Base-by-base conservation (phyloP, 2,329 filamentous ascomycete species). In the Didymella exigua region DNA sequence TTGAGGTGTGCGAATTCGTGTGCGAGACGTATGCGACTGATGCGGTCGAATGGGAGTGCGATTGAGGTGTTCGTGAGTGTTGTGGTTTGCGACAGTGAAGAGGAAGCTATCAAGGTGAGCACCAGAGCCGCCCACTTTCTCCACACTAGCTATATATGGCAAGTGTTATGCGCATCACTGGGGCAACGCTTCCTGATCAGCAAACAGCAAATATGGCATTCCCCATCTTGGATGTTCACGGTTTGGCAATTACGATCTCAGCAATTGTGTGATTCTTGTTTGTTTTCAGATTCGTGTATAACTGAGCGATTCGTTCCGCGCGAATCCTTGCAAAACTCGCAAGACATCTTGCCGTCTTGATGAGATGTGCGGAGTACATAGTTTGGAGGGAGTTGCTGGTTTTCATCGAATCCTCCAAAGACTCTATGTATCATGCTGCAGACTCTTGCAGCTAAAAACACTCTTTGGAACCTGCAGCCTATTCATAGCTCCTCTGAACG, bases 61-160 rank as follows among this genome's bases (percentile, higher is more conserved):
- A 63, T 68, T 56, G 60, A 51, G 43, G 23, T 31, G 56, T 61
- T 36, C 33, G 48, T 44, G 33, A 50, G 27, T 52, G 54, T 54
- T 60, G 62, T 64, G 63, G 62, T 61, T 67, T 62, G 61, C 60
- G 55, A 56, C 55, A 50, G 56, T 59, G 59, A 44, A 59, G 53
- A 63, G 45, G 57, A 60, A 56, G 54, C 60, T 53, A 52, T 63
- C 43, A 46, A 63, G 57, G 61, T 66, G 60, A 63, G 51, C 61
- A 57, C 56, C 56, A 49, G 41, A 49, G 38, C 45, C 54, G 31
- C 37, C 52, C 47, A 46, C 52, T 46, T 50, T 51, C 45, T 54
- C 38, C 42, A 48, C 30, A 29, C 54, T 52, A 56, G 43, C 56
- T 54, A 46, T 13, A 53, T 54, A 34, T 38, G 45, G 55, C 11